These are phyloP conservation scores for Tulasnella sp. DNA, from an alignment of 768 basidiomycete species.

Conservation along the genomic window DNA sequence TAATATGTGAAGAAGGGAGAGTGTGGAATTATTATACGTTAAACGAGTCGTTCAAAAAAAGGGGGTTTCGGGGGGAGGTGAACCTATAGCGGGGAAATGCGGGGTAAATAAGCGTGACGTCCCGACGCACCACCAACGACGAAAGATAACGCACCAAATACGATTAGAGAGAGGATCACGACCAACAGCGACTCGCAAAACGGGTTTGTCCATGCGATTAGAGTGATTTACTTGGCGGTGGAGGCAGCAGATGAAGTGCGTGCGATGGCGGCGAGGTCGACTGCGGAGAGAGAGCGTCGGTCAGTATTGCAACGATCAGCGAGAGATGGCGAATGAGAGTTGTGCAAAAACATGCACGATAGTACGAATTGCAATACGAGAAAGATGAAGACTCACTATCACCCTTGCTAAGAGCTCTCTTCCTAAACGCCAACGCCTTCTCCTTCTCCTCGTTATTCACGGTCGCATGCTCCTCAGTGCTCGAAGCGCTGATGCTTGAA, in stretches of 20 bases:
- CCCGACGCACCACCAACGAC: neutral
- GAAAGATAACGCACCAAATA: neutral
- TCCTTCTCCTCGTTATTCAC: neutral
- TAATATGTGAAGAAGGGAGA: neutral
- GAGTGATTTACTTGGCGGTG: neutral
- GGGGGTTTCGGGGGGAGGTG: neutral
- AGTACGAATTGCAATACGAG: no score
- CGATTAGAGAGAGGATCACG: neutral
- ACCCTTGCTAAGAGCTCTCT: neutral
- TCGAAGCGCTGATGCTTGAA: conserved; percentile 4
- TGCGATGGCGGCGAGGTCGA: conserved; percentile 20
- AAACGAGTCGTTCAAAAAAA: neutral
- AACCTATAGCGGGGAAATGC: neutral
- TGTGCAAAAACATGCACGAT: no score
- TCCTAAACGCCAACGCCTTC: conserved; percentile 13
- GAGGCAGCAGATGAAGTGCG: conserved; percentile 17
- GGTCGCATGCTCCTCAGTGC: neutral
- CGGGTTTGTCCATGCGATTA: neutral
- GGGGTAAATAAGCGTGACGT: conserved; percentile 1
- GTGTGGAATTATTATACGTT: neutral
- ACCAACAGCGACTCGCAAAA: neutral
- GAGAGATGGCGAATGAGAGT: neutral
- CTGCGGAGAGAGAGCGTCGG: conserved; percentile 7
- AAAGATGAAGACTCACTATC: conserved; percentile 4
- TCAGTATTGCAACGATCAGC: conserved; percentile 8